Conservation (phyloP, 208 protist species). For the Crithidia expoeki region DNA sequence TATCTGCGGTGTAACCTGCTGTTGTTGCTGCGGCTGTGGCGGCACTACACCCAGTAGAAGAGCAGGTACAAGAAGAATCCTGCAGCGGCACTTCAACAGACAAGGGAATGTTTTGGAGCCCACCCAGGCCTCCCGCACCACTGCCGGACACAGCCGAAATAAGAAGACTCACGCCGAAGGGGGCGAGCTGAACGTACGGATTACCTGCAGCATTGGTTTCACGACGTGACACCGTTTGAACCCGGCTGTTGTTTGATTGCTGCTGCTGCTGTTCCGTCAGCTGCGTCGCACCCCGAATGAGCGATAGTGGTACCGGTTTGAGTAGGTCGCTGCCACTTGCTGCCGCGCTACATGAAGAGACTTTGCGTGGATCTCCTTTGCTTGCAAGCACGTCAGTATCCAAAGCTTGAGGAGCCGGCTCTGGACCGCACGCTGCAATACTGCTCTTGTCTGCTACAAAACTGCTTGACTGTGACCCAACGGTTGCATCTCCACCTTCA, state of each 20-base stretch:
- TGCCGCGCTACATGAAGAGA: too few relatives aligned
- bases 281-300: background rate
- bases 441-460: too few relatives aligned
- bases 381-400: too few relatives aligned
- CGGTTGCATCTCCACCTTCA: too few relatives aligned
- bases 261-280: background rate
- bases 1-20: background rate
- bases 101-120: too few relatives aligned
- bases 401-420: too few relatives aligned
- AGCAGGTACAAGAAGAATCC: too few relatives aligned
- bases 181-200: constrained; percentile 39
- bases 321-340: background rate
- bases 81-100: too few relatives aligned
- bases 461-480: too few relatives aligned
- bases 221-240: background rate
- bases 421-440: too few relatives aligned
- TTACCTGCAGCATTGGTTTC: background rate
- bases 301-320: background rate
- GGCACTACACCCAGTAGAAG: too few relatives aligned
- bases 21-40: constrained; percentile 52
- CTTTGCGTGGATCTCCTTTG: too few relatives aligned
- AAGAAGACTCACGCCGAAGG: constrained; percentile 74
- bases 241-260: background rate
- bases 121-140: constrained; percentile 14
- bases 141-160: constrained; percentile 37